Conservation (phyloP, 129 eudicot species). For the Flaveria ramosissima region DNA sequence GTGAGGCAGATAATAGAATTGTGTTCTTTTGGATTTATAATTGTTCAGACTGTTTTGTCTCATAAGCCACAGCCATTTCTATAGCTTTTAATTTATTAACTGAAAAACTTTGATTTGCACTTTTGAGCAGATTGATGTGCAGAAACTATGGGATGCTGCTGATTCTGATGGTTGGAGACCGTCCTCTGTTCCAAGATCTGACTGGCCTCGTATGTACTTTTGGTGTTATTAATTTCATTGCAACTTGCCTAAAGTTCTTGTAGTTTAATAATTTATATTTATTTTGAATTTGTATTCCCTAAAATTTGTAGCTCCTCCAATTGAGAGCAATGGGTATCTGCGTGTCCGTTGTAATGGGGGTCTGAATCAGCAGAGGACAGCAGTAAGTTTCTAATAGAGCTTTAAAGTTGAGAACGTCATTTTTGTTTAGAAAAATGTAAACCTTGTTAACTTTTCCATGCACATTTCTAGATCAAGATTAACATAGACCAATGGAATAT, state of each 20-base stretch:
- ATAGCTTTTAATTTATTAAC: neutral
- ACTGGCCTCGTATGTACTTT: conserved; percentile 76
- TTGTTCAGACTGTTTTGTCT: neutral
- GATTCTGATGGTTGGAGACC: conserved; percentile 93
- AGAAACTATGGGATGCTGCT: conserved; percentile 80
- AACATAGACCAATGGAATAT: neutral
- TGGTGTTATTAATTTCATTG: neutral
- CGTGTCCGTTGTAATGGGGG: conserved; percentile 99
- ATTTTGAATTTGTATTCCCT: neutral
- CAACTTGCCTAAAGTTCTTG: conserved; percentile 12
- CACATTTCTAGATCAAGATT: conserved; percentile 12
- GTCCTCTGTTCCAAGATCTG: conserved; percentile 84
- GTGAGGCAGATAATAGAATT: conserved; percentile 14
- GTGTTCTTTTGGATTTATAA: conserved; percentile 1
- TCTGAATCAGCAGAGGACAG: conserved; percentile 93
- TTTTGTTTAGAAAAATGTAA: neutral
- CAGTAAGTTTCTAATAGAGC: conserved; percentile 54
- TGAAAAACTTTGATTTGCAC: conserved; percentile 12
- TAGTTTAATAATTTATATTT: neutral
- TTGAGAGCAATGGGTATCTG: conserved; percentile 81
- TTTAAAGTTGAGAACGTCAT: neutral
- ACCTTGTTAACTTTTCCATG: conserved; percentile 10
- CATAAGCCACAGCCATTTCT: conserved; percentile 3
- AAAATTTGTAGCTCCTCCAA: conserved; percentile 71
- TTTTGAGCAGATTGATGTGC: conserved; percentile 53